Evolutionary conservation across 2,329 filamentous ascomycete species (phyloP).

Genomic region (Teratosphaeria nubilosa): DNA sequence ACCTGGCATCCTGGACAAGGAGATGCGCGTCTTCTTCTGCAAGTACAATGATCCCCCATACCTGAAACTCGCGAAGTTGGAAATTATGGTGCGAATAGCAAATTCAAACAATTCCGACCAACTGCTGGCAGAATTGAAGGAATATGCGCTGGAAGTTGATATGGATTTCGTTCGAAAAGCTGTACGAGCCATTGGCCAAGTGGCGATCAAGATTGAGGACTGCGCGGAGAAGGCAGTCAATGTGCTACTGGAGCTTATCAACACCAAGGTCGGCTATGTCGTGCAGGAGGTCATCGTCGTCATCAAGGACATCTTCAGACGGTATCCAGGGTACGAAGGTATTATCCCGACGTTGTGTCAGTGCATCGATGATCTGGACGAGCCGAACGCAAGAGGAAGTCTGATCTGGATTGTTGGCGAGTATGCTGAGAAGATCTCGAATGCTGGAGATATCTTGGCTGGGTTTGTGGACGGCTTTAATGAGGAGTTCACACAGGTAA

Average conservation of each 20-base stretch:
- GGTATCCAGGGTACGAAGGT: constrained; percentile 95
- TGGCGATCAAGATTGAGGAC: constrained; percentile 95
- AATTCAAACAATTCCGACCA: constrained; percentile 96
- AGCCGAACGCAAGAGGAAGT: constrained; percentile 79
- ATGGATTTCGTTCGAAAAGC: constrained; percentile 97
- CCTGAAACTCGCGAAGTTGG: constrained; percentile 92
- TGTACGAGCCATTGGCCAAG: constrained; percentile 92
- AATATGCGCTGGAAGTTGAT: constrained; percentile 95
- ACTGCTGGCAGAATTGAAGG: constrained; percentile 84
- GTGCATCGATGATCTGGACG: constrained; percentile 93
- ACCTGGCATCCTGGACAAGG: constrained; percentile 92
- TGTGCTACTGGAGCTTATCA: constrained; percentile 82
- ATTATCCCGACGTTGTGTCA: constrained; percentile 95
- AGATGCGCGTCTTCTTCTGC: constrained; percentile 97
- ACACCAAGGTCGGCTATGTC: constrained; percentile 97
- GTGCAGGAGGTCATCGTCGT: constrained; percentile 98
- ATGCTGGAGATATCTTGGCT: constrained; percentile 86
- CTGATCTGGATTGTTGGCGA: constrained; percentile 99
- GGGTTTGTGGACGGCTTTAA: constrained; percentile 90
- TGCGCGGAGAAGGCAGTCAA: constrained; percentile 95
- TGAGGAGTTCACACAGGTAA: constrained; percentile 88
- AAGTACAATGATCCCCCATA: constrained; percentile 99
- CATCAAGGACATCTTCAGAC: constrained; percentile 95
- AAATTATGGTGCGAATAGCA: constrained; percentile 98
- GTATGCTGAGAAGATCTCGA: constrained; percentile 98